Evolutionary conservation across 306 rosid species (phyloP).

Genomic region (Canavalia ensiformis): DNA sequence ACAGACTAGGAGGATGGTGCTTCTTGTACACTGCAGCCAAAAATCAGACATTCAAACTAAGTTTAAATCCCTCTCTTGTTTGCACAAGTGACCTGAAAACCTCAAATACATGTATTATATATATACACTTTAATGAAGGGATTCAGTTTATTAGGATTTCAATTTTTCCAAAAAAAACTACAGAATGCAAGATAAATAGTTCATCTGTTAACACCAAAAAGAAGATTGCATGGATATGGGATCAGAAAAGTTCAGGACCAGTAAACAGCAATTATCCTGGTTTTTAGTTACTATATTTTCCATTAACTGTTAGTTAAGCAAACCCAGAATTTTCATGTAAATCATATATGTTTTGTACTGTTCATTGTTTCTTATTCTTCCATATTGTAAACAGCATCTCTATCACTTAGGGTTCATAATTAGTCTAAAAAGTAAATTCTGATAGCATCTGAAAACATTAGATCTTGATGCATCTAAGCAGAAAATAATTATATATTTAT

Average conservation of each 20-base stretch:
- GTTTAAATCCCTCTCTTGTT: conserved; percentile 40
- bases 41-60: conserved; percentile 37
- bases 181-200: conserved; percentile 19
- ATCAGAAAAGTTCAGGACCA: conserved; percentile 29
- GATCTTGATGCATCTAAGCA: conserved; percentile 39
- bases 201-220: conserved; percentile 30
- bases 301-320: neutral
- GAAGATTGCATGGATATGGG: conserved; percentile 23
- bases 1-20: conserved; percentile 93
- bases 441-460: conserved; percentile 41
- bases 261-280: conserved; percentile 9
- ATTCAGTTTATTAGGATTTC: neutral
- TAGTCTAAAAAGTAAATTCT: conserved; percentile 26
- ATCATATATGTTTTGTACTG: neutral
- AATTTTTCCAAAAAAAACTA: conserved; percentile 4
- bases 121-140: conserved; percentile 20
- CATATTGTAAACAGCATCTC: conserved; percentile 8
- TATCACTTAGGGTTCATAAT: conserved; percentile 9
- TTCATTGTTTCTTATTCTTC: conserved; percentile 4
- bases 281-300: conserved; percentile 8
- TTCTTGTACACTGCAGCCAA: conserved; percentile 88
- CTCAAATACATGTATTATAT: conserved; percentile 16
- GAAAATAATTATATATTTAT: conserved; percentile 25
- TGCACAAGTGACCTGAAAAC: conserved; percentile 20
- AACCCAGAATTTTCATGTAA: neutral